Evolutionary conservation across 2,329 filamentous ascomycete species (phyloP).

Genomic region (Cladophialophora exuberans): DNA sequence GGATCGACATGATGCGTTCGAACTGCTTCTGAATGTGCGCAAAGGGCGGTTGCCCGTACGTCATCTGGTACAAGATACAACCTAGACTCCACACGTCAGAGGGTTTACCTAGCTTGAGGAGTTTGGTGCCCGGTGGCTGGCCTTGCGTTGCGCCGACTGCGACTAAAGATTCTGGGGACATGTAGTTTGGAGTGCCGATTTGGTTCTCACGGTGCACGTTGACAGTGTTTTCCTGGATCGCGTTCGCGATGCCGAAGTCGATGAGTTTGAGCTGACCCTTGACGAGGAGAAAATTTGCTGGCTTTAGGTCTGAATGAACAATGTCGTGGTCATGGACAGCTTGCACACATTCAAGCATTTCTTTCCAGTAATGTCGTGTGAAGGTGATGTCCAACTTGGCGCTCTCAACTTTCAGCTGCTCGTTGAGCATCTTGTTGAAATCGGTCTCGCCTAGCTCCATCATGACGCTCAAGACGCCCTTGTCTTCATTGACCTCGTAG

Average conservation of each 20-base stretch:
- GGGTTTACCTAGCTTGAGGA: slow-evolving; percentile 95
- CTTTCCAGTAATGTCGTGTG: slow-evolving; percentile 97
- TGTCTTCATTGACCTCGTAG: slow-evolving; percentile 91
- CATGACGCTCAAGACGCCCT: slow-evolving; percentile 83
- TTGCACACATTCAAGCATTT: slow-evolving; percentile 95
- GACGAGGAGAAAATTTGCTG: slow-evolving; percentile 93
- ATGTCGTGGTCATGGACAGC: slow-evolving; percentile 89
- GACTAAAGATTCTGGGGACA: slow-evolving; percentile 92
- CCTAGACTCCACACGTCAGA: slow-evolving; percentile 96
- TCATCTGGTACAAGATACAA: slow-evolving; percentile 97
- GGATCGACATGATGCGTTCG: slow-evolving; percentile 68
- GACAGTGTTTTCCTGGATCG: slow-evolving; percentile 94
- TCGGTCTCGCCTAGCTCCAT: slow-evolving; percentile 98
- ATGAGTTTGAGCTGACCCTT: slow-evolving; percentile 91
- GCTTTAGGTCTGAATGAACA: slow-evolving; percentile 95
- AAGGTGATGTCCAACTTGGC: slow-evolving; percentile 84
- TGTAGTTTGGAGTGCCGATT: slow-evolving; percentile 96
- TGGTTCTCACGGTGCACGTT: slow-evolving; percentile 97
- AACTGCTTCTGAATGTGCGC: slow-evolving; percentile 88
- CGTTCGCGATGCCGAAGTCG: slow-evolving; percentile 97
- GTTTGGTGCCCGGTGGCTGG: slow-evolving; percentile 57
- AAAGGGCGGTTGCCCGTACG: slow-evolving; percentile 95
- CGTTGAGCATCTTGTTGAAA: slow-evolving; percentile 80
- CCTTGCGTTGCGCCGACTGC: slow-evolving; percentile 22
- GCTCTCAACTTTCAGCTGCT: slow-evolving; percentile 71